Evolutionary conservation across 768 basidiomycete species (phyloP).

Genomic region (Boletus vermiculosoides): DNA sequence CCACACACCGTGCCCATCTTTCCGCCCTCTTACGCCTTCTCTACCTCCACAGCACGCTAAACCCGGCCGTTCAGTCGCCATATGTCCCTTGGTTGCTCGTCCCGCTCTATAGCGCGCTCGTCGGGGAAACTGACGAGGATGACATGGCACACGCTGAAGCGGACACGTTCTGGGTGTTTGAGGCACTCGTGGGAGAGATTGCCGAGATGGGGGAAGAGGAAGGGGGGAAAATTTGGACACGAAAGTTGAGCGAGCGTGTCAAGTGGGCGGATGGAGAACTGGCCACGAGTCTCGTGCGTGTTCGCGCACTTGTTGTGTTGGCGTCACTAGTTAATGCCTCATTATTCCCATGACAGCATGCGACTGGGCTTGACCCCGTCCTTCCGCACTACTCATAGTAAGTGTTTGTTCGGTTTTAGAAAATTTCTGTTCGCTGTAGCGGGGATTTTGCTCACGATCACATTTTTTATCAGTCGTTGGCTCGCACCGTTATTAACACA

Average conservation of each 20-base stretch:
- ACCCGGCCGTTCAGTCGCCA: conserved; percentile 68
- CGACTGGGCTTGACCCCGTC: conserved; percentile 64
- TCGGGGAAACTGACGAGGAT: conserved; percentile 58
- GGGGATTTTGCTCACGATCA: neutral
- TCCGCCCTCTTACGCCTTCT: conserved; percentile 67
- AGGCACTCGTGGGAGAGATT: conserved; percentile 70
- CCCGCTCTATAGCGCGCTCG: conserved; percentile 62
- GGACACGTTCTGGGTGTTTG: conserved; percentile 81
- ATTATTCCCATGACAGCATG: conserved; percentile 39
- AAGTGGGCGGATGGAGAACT: conserved; percentile 65
- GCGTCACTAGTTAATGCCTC: neutral
- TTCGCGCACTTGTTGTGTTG: neutral
- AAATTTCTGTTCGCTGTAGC: neutral
- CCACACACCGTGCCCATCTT: conserved; percentile 57
- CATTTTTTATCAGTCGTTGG: conserved; percentile 56
- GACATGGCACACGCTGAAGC: conserved; percentile 71
- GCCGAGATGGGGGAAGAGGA: conserved; percentile 72
- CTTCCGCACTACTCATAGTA: conserved; percentile 82
- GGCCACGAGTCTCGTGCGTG: conserved; percentile 52
- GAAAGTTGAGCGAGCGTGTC: conserved; percentile 56
- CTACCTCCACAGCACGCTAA: conserved; percentile 68
- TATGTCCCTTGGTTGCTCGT: conserved; percentile 69
- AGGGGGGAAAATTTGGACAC: conserved; percentile 60
- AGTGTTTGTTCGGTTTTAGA: conserved; percentile 26
- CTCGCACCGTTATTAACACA: conserved; percentile 69